Evolutionary conservation across 495 filamentous ascomycete genomes (phyloP).

Genomic region (Daldinia decipiens): DNA sequence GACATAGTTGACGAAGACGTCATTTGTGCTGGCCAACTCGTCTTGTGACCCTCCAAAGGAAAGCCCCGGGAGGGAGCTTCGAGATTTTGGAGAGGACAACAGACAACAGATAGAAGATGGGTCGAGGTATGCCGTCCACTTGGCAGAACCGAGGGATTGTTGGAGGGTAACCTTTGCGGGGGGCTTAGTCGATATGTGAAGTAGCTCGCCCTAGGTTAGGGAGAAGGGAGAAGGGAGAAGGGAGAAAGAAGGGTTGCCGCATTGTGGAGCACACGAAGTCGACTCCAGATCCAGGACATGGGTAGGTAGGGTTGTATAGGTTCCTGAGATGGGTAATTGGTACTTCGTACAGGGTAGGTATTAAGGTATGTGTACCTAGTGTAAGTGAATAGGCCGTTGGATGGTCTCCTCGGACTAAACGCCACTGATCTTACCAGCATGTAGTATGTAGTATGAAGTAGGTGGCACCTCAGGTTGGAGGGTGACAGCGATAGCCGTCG

Average conservation of each 20-base stretch:
- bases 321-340: constrained; percentile 29
- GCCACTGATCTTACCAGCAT: constrained; percentile 18
- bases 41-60: constrained; percentile 45
- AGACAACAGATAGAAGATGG: constrained; percentile 18
- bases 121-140: constrained; percentile 30
- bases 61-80: constrained; percentile 22
- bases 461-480: constrained; percentile 30
- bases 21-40: constrained; percentile 29
- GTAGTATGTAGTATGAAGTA: constrained; percentile 34
- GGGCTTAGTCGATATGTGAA: constrained; percentile 14
- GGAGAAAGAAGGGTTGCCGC: constrained; percentile 25
- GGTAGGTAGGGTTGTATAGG: constrained; percentile 20
- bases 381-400: background rate
- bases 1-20: constrained; percentile 41
- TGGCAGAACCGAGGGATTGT: constrained; percentile 21
- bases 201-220: constrained; percentile 11
- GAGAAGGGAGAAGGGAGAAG: constrained; percentile 10
- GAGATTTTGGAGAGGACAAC: constrained; percentile 27
- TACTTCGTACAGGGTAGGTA: constrained; percentile 19
- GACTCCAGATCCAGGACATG: constrained; percentile 32
- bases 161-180: constrained; percentile 37
- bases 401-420: constrained; percentile 24
- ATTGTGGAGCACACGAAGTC: constrained; percentile 24
- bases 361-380: background rate
- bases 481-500: constrained; percentile 18